Percentiles rank a stretch among this genome's conserved stretches.
Evolutionary conservation across 108 stramenopile species (phyloP).

Genomic region (Cyclotella cryptica): DNA sequence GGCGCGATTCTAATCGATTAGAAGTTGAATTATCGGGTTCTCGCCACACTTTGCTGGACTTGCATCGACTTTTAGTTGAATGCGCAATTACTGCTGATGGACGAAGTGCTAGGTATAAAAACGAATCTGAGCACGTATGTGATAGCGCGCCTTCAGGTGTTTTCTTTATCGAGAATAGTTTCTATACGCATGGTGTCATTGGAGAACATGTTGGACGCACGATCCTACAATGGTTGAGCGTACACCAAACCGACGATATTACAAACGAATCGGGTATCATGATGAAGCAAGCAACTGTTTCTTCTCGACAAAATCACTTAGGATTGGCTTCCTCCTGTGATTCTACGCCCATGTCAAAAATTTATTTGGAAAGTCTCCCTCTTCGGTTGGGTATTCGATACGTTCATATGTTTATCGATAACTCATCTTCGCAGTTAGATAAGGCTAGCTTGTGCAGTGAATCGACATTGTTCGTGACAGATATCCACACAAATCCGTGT

Average conservation of each 20-base stretch:
- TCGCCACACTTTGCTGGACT: conserved; percentile 75
- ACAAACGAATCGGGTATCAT: neutral
- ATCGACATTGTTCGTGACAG: conserved; percentile 48
- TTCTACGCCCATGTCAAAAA: conserved; percentile 54
- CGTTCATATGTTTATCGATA: conserved; percentile 55
- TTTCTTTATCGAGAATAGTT: conserved; percentile 80
- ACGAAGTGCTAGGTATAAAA: neutral
- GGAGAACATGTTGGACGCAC: conserved; percentile 22
- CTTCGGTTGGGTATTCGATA: conserved; percentile 78
- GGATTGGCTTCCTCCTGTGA: conserved; percentile 30
- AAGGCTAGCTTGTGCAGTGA: conserved; percentile 21
- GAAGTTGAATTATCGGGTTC: conserved; percentile 75
- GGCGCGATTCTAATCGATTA: conserved; percentile 62
- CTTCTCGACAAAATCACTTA: conserved; percentile 42
- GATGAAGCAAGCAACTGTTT: neutral
- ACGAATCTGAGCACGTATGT: no score
- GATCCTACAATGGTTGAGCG: conserved; percentile 41
- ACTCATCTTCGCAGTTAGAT: conserved; percentile 9
- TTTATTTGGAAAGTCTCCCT: conserved; percentile 60
- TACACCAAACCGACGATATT: neutral
- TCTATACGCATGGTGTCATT: conserved; percentile 67
- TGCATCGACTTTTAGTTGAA: conserved; percentile 72
- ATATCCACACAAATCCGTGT: conserved; percentile 26
- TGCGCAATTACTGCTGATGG: conserved; percentile 23
- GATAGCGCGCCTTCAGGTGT: conserved; percentile 49